Evolutionary conservation across 73 alveolate genomes (phyloP), one percentile per base, ranked within the genome.

Genomic region (Paramecium octaurelia): DNA sequence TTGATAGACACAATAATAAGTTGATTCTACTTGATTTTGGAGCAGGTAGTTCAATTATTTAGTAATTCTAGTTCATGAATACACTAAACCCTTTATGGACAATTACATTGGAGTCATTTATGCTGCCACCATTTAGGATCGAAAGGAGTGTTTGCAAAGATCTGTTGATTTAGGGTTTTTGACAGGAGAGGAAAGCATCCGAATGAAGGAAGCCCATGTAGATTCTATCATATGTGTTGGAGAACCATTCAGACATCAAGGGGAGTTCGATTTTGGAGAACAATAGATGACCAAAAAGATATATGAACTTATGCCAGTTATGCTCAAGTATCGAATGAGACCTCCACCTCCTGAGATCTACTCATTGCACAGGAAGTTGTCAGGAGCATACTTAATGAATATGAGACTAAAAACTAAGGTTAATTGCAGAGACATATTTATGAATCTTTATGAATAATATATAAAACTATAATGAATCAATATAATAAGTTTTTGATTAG

Each of bases 311-410:
- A 69, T 96, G 86, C 98, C 98, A 6, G 92, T 91, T 1, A 94
- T 96, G 97, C 92, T 92, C 21, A 96, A 93, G 57, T 93, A 96
- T 68, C 90, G 98, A 86, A 86, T 96, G 85, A 90, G 96, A 9
- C 97, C 98, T 59, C 98, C 98, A 16, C 98, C 98, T 1, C 38
- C 95, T 64, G 98, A 96, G 75, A 92, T 95, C 1, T 96, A 96
- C 42, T 90, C 97, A 16, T 90, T 96, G 11, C 98, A 96, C 92
- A 92, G 97, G 50, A 95, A 95, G 68, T 85, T 95, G 21, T 85
- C 96, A 58, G 98, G 93, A 23, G 93, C 93, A 24, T 87, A 64
- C 40, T 87, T 87, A 36, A 73, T 87, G 29, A 87, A 77, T 40
- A 87, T 87, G 88, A 87, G 86, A 68, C 27, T 87, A 57, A 42